phyloP scores from a whole-genome alignment of 2,329 filamentous ascomycete genomes.

The Fusarium verrucosum region DNA sequence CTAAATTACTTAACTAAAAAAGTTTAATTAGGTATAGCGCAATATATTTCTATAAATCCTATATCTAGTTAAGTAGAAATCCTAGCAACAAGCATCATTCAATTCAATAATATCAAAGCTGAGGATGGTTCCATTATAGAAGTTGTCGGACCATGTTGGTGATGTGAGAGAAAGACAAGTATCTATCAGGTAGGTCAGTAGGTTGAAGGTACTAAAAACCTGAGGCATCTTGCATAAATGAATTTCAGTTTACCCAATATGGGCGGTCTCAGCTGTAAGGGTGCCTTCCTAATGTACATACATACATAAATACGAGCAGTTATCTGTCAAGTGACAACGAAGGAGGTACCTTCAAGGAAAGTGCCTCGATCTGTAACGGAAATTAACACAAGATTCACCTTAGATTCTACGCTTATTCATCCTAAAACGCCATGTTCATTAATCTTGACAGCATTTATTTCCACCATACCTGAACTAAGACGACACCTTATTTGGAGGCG shows the following conservation, averaged over 20 bases:
- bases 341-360: neutral
- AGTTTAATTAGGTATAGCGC: no score
- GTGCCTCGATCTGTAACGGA: slow-evolving; percentile 1
- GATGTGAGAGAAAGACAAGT: neutral
- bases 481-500: slow-evolving; percentile 5
- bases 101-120: neutral
- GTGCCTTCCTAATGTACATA: slow-evolving; percentile 17
- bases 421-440: neutral
- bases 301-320: neutral
- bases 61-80: no score
- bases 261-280: slow-evolving; percentile 8
- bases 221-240: slow-evolving; percentile 13
- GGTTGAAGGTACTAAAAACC: no score
- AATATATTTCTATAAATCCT: no score
- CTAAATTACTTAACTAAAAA: no score
- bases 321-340: neutral
- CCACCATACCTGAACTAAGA: slow-evolving; percentile 4
- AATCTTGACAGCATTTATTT: neutral
- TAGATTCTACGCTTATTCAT: neutral
- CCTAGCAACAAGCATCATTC: no score
- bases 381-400: slow-evolving; percentile 3
- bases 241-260: neutral
- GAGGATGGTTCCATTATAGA: neutral
- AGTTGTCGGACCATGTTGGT: neutral
- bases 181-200: no score